A percentile compares a stretch with the other conserved stretches of the same genome.
These are phyloP conservation scores for Solanum virginianum DNA, from an alignment of 257 asterid genomes.

Conservation along the genomic window DNA sequence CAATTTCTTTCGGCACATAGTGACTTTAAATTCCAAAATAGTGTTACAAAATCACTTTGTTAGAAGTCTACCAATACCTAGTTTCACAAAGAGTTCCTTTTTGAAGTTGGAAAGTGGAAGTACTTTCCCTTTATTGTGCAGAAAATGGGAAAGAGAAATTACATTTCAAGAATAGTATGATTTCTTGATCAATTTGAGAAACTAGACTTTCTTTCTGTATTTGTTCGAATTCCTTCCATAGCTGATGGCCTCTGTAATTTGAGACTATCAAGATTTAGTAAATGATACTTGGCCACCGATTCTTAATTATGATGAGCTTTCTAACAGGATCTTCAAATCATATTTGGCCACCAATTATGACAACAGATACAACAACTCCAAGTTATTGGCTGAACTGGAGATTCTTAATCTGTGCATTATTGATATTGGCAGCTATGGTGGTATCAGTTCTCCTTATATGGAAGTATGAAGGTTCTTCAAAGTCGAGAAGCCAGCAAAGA, in stretches of 20 bases:
- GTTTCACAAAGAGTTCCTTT: background rate
- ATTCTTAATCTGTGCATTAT: constrained; percentile 55
- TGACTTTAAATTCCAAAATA: background rate
- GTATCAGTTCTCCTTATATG: constrained; percentile 43
- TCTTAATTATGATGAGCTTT: constrained; percentile 11
- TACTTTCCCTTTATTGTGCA: background rate
- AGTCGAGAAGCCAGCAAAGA: constrained; percentile 8
- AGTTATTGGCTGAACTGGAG: constrained; percentile 93
- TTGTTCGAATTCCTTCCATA: background rate
- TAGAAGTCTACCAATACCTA: background rate
- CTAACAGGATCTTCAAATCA: constrained; percentile 27
- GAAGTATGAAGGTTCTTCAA: constrained; percentile 51
- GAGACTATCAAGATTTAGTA: background rate
- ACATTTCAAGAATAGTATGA: background rate
- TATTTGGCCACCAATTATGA: constrained; percentile 38
- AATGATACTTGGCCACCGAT: background rate
- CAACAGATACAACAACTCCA: constrained; percentile 36
- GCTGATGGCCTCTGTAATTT: background rate
- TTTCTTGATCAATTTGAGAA: background rate
- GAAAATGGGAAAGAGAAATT: background rate
- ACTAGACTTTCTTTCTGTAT: background rate
- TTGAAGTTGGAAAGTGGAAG: background rate
- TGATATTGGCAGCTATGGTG: constrained; percentile 32
- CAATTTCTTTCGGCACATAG: background rate
- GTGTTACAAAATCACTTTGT: background rate